Evolutionary conservation across 2,329 filamentous ascomycete species (phyloP).

Genomic region (Aspergillus ibericus): DNA sequence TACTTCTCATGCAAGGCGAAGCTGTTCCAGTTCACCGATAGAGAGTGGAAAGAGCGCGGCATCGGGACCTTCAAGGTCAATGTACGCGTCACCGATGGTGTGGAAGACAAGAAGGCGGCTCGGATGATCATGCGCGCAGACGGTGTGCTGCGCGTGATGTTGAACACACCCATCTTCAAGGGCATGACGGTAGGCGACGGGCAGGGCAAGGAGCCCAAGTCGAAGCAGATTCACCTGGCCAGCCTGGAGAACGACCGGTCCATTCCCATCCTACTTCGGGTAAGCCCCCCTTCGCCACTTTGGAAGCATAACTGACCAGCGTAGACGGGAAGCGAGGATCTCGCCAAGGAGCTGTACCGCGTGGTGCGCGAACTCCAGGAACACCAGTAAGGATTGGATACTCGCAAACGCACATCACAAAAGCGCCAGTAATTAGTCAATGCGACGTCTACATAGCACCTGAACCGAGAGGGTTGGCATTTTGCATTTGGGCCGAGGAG

Average conservation of each 20-base stretch:
- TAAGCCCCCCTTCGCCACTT: conserved; percentile 33
- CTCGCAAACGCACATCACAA: not conserved
- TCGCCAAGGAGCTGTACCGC: conserved; percentile 49
- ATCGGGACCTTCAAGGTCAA: conserved; percentile 84
- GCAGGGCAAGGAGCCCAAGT: conserved; percentile 62
- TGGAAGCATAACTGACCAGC: not conserved
- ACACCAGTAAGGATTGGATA: conserved; percentile 13
- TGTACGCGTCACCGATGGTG: conserved; percentile 58
- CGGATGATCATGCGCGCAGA: conserved; percentile 90
- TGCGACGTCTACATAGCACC: not conserved
- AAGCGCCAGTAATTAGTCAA: not conserved
- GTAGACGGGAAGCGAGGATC: conserved; percentile 45
- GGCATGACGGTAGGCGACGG: conserved; percentile 74
- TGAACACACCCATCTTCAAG: conserved; percentile 80
- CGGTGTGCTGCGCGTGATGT: conserved; percentile 78
- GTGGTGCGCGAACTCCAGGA: conserved; percentile 41
- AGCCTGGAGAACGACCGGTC: conserved; percentile 56
- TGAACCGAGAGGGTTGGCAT: conserved; percentile 5
- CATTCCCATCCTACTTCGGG: conserved; percentile 58
- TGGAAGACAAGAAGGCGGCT: conserved; percentile 55
- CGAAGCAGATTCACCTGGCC: conserved; percentile 68
- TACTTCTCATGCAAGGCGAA: conserved; percentile 76
- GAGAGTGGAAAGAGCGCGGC: conserved; percentile 87
- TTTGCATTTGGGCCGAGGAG: conserved; percentile 18
- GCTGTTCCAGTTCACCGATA: conserved; percentile 74